These are phyloP conservation scores for Torrubiellomyces zombiae DNA, from an alignment of 2,329 filamentous ascomycete species.

Conservation along the genomic window DNA sequence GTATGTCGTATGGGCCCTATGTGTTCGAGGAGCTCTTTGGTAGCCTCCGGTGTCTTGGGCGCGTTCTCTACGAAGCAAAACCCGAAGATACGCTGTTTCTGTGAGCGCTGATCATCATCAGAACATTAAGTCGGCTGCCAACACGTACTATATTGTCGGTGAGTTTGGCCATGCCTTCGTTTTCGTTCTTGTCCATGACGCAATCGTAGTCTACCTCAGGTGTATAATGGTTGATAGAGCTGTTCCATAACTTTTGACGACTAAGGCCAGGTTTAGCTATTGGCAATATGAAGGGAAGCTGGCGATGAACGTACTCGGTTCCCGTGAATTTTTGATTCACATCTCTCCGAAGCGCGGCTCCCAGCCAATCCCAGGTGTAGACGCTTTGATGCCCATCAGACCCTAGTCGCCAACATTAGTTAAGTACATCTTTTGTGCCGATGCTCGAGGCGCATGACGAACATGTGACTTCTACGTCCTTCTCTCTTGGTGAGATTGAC, in stretches of 20 bases:
- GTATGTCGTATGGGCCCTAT: conserved; percentile 81
- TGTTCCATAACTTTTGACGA: conserved; percentile 9
- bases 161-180: conserved; percentile 39
- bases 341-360: conserved; percentile 8
- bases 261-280: conserved; percentile 1
- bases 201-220: conserved; percentile 44
- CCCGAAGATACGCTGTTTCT: conserved; percentile 43
- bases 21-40: conserved; percentile 55
- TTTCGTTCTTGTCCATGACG: conserved; percentile 35
- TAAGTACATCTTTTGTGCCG: too few relatives aligned
- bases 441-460: too few relatives aligned
- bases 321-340: conserved; percentile 17
- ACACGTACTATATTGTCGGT: conserved; percentile 47
- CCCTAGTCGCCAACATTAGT: conserved; percentile 30
- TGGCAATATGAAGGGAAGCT: neutral
- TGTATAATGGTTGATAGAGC: conserved; percentile 21
- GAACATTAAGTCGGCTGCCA: conserved; percentile 5
- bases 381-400: conserved; percentile 50
- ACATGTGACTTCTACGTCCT: conserved; percentile 20
- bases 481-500: conserved; percentile 10
- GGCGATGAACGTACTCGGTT: conserved; percentile 3
- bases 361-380: conserved; percentile 42
- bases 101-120: too few relatives aligned
- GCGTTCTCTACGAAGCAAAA: conserved; percentile 63
- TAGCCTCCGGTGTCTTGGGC: conserved; percentile 50